Base-by-base conservation (phyloP, 805 yeast species). In the Torulaspora delbrueckii region DNA sequence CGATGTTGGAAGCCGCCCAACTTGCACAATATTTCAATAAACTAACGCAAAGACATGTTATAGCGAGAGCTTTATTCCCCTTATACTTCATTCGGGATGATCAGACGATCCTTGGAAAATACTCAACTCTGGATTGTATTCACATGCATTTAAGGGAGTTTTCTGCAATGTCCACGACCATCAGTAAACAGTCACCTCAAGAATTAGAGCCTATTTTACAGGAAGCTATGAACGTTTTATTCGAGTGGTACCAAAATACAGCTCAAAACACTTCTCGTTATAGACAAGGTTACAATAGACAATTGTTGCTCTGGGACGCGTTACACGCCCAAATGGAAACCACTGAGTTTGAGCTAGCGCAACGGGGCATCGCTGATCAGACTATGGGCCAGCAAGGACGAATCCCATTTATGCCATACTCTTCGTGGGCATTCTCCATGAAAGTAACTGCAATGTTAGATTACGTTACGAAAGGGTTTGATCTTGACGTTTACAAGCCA, bases 241-340 rank as follows among this genome's bases (percentile, higher is more conserved):
- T 70, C 60, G 71, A 75, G 55, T 65, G 69, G 69, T 58, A 74
- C 19, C 70, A 73, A 42, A 67, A 70, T 8, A 55, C 67, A 13
- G 71, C 79, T 5, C 83, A 82, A 61, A 91, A 91, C 57, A 81
- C 88, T 28, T 79, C 95, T 40, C 74, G 96, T 45, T 89, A 87
- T 58, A 78, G 96, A 51, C 96, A 87, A 60, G 77, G 84, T 51
- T 67, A 83, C 56, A 69, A 81, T 51, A 70, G 81, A 57, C 69
- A 75, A 57, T 58, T 80, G 45, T 56, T 75, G 37, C 53, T 74
- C 2, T 86, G 91, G 84, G 97, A 91, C 63, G 74, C 88, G 1
- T 67, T 86, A 26, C 97, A 91, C 58, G 93, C 85, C 8, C 74
- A 75, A 33, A 74, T 84, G 43, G 95, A 87, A 56, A 65, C 70